Evolutionary conservation across 495 filamentous ascomycete species (phyloP), one percentile per base, ranked within the genome.

Genomic region (Chlorociboria aeruginascens): DNA sequence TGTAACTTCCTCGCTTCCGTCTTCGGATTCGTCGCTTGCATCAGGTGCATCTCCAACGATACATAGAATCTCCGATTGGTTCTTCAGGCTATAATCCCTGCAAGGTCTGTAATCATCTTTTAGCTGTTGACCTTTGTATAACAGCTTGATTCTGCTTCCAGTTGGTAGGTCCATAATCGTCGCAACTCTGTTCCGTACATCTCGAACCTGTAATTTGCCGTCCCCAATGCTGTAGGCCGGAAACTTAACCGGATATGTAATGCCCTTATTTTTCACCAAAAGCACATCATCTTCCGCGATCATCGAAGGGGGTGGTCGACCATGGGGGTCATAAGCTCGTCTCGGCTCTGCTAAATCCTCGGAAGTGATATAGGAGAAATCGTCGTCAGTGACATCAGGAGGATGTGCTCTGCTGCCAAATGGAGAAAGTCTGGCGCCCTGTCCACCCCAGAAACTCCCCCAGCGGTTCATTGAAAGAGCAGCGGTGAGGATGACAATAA

Each of bases 51-150:
- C 63, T 60, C 75, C 46, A 63, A 83, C 66, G 33, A 83, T 74
- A 64, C 67, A 88, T 51, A 77, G 69, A 34, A 95, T 66, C 63
- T 95, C 85, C 31, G 78, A 81, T 50, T 89, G 81, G 57, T 86
- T 80, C 69, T 87, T 85, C 50, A 90, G 71, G 6, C 83, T 82
- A 53, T 89, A 89, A 17, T 81, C 71, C 48, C 82, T 72, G 55
- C 85, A 80, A 3, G 77, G 73, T n/a, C 66, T 63, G 7, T 67
- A 53, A 53, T 81, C 72, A 50, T 89, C 77, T 58, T 81, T 82
- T 34, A 95, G 63, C 13, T 81, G 71, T 49, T 78, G 79, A 8
- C 89, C 89, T 62, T 89, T 90, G 70, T 90, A 93, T 40, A 89
- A 72, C 59, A 95, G 62, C 55, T 80, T 83, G 52, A 95, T 64